Evolutionary conservation across 1,284 basidiomycete species (phyloP), one percentile per base, ranked within the genome.

Genomic region (Pseudozyma sp.): DNA sequence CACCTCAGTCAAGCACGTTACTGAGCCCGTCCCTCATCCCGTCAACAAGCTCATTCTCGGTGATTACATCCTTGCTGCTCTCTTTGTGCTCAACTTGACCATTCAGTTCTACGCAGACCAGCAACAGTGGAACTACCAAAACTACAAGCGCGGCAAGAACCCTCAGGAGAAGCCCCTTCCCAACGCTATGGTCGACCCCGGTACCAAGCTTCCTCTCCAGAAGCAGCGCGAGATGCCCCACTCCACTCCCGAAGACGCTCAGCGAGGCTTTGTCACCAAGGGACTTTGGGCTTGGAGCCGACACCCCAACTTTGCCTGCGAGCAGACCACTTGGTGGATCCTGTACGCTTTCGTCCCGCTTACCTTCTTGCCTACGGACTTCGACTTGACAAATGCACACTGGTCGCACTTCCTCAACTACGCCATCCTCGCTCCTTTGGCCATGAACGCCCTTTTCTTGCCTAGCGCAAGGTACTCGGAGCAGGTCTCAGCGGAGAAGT

Each of bases 301-400:
- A 16, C 95, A 98, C 85, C 94, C 95, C 18, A 97, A 97, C 85
- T 95, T 94, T 85, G 87, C 91, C 0, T 94, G 92, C 83, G 94
- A 97, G 83, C 94, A 95, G 86, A 86, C 87, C 9, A 94, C 95
- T 86, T 96, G 80, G 80, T 81, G 94, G 94, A 90, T 94, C 71
- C 68, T 80, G 12, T 86, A 86, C 69, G 85, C 82, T 12, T 65
- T 85, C 52, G 85, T 85, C 48, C 75, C 78, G 10, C 59, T 81
- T 35, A 79, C 78, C 48, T 79, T 76, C 48, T 55, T 59, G 19
- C 92, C 92, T 87, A 89, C 83, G 87, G 92, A 83, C 19, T 68
- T 82, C 12, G 62, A 73, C 16, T 65, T 47, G 58, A 60, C 36
- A 86, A 67, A 57, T 48, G 66, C 18, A 72, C 82, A 39, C 68